Evolutionary conservation across 352 stramenopile species (phyloP).

Genomic region (Pythium plurisporium): DNA sequence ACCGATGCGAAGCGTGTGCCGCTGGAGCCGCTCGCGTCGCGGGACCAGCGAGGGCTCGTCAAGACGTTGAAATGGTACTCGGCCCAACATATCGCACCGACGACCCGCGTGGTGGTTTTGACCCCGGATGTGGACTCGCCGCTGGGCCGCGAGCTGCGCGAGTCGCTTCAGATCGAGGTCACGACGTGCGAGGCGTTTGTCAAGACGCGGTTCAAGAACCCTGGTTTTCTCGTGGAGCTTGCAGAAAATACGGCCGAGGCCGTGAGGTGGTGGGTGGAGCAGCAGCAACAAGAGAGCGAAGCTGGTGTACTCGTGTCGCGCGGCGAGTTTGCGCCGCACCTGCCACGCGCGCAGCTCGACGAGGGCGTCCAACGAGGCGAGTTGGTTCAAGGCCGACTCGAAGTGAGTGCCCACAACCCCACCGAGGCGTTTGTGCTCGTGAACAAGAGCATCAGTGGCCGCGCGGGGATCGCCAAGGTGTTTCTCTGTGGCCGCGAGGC

Average conservation of each 20-base stretch:
- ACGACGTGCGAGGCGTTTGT: constrained; percentile 60
- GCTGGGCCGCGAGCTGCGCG: constrained; percentile 34
- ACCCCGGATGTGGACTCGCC: constrained; percentile 42
- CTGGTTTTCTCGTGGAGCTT: constrained; percentile 48
- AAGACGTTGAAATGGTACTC: constrained; percentile 68
- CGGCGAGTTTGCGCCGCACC: constrained; percentile 58
- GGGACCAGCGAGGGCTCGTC: constrained; percentile 44
- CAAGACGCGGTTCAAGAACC: constrained; percentile 28
- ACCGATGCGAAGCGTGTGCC: neutral
- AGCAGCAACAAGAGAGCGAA: constrained; percentile 22
- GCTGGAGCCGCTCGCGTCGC: constrained; percentile 34
- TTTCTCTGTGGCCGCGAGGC: constrained; percentile 73
- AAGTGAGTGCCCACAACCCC: constrained; percentile 69
- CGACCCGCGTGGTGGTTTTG: constrained; percentile 52
- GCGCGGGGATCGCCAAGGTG: constrained; percentile 22
- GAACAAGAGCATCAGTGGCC: constrained; percentile 17
- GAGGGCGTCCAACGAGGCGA: constrained; percentile 28
- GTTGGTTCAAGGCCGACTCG: constrained; percentile 46
- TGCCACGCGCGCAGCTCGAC: constrained; percentile 30
- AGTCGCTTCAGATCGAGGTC: constrained; percentile 36
- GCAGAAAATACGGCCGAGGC: constrained; percentile 57
- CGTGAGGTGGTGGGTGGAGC: constrained; percentile 41
- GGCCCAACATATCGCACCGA: constrained; percentile 27
- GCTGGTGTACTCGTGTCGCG: constrained; percentile 18
- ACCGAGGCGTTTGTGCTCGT: constrained; percentile 77